A percentile compares a stretch with the other conserved stretches of the same genome.
phyloP scores from a whole-genome alignment of 2,329 filamentous ascomycete genomes.

The Colletotrichum viniferum region DNA sequence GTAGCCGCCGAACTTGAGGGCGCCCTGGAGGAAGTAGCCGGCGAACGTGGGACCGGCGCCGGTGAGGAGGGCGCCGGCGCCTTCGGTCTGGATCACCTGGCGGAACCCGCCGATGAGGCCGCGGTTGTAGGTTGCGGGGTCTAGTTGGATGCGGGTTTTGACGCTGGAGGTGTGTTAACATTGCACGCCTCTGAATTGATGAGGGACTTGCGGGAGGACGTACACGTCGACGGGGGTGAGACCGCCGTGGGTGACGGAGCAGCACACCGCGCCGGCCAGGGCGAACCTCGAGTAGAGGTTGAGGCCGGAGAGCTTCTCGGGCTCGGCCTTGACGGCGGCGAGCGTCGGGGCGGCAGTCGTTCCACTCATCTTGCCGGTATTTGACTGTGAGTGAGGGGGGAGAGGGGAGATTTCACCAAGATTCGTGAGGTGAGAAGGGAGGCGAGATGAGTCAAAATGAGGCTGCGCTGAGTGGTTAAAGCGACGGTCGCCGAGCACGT shows the following conservation, averaged over 20 bases:
- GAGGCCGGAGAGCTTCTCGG: constrained; percentile 53
- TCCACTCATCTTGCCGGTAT: constrained; percentile 16
- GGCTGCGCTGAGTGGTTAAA: not conserved
- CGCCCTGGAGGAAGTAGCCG: constrained; percentile 93
- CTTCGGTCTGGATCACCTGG: constrained; percentile 83
- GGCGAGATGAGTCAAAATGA: not conserved
- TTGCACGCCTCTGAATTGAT: not conserved
- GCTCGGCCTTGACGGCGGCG: constrained; percentile 45
- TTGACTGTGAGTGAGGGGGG: not conserved
- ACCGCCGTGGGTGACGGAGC: constrained; percentile 94
- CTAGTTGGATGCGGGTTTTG: constrained; percentile 95
- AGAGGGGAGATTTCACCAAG: not conserved
- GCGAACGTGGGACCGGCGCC: constrained; percentile 85
- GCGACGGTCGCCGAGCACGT: not conserved
- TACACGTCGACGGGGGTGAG: constrained; percentile 99
- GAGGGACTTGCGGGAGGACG: constrained; percentile 46
- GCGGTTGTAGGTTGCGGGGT: constrained; percentile 86
- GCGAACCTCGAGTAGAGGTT: constrained; percentile 94
- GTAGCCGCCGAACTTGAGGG: constrained; percentile 93
- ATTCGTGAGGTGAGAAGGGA: not conserved
- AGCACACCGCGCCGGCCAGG: constrained; percentile 97
- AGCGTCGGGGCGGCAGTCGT: constrained; percentile 53
- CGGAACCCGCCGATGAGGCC: constrained; percentile 86
- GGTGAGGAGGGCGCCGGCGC: constrained; percentile 84
- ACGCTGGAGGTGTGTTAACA: constrained; percentile 59